Conservation (phyloP, 768 basidiomycete genomes). For the Leccinum incarnatum region DNA sequence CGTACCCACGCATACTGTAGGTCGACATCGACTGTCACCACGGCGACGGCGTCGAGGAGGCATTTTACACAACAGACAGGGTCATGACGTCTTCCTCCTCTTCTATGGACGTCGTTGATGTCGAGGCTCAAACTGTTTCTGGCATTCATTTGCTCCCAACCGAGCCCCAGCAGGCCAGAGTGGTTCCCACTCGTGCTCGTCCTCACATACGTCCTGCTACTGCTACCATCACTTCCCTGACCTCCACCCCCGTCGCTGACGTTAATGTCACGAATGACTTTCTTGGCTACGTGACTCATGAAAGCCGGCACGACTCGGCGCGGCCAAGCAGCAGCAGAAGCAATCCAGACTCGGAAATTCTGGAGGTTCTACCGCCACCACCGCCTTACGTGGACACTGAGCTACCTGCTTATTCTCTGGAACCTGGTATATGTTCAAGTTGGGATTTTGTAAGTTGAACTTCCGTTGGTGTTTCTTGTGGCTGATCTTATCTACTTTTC, state of each 20-base stretch:
- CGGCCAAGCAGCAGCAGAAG: not conserved
- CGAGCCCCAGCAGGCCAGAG: slow-evolving; percentile 4
- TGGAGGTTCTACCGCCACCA: slow-evolving; percentile 9
- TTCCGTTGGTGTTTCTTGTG: not conserved
- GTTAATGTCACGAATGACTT: slow-evolving; percentile 25
- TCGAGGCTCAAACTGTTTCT: slow-evolving; percentile 14
- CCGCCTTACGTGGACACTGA: slow-evolving; percentile 33
- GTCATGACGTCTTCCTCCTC: slow-evolving; percentile 71
- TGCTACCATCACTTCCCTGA: not conserved
- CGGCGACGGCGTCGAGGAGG: slow-evolving; percentile 98
- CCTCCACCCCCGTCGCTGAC: not conserved
- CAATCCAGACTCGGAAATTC: not conserved
- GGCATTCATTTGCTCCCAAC: slow-evolving; percentile 10
- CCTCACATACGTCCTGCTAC: slow-evolving; percentile 2
- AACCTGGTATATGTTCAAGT: slow-evolving; percentile 44
- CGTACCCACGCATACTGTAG: slow-evolving; percentile 85
- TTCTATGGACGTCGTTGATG: not conserved
- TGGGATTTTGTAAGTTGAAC: slow-evolving; percentile 44
- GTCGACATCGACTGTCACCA: slow-evolving; percentile 99
- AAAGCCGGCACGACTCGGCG: slow-evolving; percentile 34
- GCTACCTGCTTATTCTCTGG: slow-evolving; percentile 34
- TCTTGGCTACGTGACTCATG: slow-evolving; percentile 27
- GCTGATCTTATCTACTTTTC: not conserved
- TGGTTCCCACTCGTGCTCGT: slow-evolving; percentile 1
- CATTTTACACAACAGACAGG: slow-evolving; percentile 95